phyloP scores from a whole-genome alignment of 148 eudicot species.

The Cornus florida region DNA sequence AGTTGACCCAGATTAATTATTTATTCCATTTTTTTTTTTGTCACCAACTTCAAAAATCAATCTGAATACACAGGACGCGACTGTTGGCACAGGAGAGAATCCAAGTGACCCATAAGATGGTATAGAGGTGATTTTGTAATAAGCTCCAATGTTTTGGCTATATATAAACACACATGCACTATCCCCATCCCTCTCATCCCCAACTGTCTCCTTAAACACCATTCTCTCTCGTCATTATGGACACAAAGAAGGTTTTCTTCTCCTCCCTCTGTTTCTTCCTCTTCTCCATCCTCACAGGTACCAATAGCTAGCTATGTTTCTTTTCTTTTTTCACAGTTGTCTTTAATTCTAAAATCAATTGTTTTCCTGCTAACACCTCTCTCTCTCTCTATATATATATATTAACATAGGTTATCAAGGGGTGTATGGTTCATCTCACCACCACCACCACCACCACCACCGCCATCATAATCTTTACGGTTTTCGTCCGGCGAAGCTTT shows the following conservation, averaged over 20 bases:
- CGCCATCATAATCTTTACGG: conserved; percentile 2
- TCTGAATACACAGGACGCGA: no score
- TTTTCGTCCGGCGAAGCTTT: conserved; percentile 40
- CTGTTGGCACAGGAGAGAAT: no score
- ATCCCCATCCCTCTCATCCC: not conserved
- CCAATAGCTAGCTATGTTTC: not conserved
- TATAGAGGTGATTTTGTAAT: no score
- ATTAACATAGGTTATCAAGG: not conserved
- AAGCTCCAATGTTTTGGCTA: not conserved
- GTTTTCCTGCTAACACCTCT: not conserved
- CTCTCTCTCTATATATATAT: not conserved
- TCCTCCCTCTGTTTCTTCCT: conserved; percentile 4
- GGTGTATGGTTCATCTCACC: not conserved
- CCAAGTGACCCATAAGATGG: no score
- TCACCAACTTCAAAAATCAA: no score
- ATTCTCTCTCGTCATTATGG: not conserved
- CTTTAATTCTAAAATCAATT: not conserved
- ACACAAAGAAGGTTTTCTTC: not conserved
- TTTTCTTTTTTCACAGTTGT: not conserved
- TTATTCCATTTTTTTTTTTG: no score
- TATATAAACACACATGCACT: not conserved
- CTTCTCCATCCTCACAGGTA: not conserved
- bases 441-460: conserved; percentile 5
- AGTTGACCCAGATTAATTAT: no score
- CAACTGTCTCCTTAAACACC: not conserved